Conservation (phyloP, 164 flowering plant genomes). For the Vitis rupestris region DNA sequence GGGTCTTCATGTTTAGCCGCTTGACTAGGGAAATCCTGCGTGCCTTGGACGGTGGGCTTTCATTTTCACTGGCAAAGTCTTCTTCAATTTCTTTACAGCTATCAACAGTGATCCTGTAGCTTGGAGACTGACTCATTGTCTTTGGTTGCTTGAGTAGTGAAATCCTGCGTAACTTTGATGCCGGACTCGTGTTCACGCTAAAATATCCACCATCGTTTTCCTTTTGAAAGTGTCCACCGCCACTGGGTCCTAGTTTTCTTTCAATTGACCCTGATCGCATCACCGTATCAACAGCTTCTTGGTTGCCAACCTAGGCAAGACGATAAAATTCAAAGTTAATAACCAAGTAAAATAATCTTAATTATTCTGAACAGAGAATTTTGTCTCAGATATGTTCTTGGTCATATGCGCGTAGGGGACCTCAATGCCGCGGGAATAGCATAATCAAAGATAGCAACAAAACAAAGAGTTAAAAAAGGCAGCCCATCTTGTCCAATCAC, state of each 20-base stretch:
- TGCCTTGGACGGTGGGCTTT: constrained; percentile 46
- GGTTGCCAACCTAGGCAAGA: constrained; percentile 69
- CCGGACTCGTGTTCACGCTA: constrained; percentile 33
- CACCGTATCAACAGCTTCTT: constrained; percentile 68
- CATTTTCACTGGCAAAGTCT: constrained; percentile 29
- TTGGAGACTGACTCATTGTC: constrained; percentile 17
- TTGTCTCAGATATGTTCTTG: neutral
- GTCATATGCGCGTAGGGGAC: neutral
- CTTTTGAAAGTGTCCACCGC: constrained; percentile 10
- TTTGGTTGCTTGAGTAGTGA: constrained; percentile 34
- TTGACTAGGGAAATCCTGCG: constrained; percentile 35
- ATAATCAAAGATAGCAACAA: neutral
- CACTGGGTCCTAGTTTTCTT: constrained; percentile 21
- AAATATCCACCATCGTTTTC: constrained; percentile 20
- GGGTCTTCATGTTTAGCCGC: constrained; percentile 21
- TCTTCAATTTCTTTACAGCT: constrained; percentile 16
- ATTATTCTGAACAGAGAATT: neutral
- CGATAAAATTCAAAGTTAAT: neutral
- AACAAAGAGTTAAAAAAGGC: neutral
- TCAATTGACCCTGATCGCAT: constrained; percentile 18
- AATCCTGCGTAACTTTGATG: constrained; percentile 37
- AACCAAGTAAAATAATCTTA: neutral
- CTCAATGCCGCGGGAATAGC: neutral
- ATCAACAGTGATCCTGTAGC: constrained; percentile 4
- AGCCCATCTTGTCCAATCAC: neutral